Conservation (phyloP, 192 early-diverging fungal genomes). For the Neocallimastix lanati region DNA sequence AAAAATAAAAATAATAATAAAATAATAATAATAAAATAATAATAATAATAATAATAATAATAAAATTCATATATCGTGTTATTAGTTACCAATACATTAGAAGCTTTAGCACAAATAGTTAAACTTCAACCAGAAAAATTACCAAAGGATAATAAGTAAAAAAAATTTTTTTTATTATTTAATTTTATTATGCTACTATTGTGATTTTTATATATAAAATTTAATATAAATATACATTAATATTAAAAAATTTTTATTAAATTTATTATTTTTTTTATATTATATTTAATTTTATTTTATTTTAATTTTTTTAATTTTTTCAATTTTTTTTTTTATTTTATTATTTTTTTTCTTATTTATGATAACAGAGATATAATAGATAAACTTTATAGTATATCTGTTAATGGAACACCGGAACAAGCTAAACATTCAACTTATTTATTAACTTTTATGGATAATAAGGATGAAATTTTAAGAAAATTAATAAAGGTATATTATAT, state of each 20-base stretch:
- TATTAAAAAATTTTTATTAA: too few species aligned
- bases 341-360: conserved; percentile 5
- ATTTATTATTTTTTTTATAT: too few species aligned
- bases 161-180: too few species aligned
- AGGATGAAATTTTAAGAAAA: conserved; percentile 18
- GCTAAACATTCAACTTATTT: conserved; percentile 55
- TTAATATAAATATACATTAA: too few species aligned
- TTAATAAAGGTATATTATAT: conserved; percentile 33
- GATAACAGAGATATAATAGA: conserved; percentile 14
- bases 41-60: too few species aligned
- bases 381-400: conserved; percentile 10
- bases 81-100: conserved; percentile 25
- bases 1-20: too few species aligned
- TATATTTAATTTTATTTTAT: too few species aligned
- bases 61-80: too few species aligned
- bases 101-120: conserved; percentile 52
- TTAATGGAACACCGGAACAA: conserved; percentile 35
- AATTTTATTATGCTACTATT: too few species aligned
- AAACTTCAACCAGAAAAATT: conserved; percentile 37
- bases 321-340: conserved; percentile 2
- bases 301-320: too few species aligned
- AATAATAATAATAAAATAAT: too few species aligned
- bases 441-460: conserved; percentile 35
- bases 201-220: too few species aligned
- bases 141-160: conserved; percentile 13